Conservation (phyloP, 768 basidiomycete species). For the Naganishia vaughanmartiniae region DNA sequence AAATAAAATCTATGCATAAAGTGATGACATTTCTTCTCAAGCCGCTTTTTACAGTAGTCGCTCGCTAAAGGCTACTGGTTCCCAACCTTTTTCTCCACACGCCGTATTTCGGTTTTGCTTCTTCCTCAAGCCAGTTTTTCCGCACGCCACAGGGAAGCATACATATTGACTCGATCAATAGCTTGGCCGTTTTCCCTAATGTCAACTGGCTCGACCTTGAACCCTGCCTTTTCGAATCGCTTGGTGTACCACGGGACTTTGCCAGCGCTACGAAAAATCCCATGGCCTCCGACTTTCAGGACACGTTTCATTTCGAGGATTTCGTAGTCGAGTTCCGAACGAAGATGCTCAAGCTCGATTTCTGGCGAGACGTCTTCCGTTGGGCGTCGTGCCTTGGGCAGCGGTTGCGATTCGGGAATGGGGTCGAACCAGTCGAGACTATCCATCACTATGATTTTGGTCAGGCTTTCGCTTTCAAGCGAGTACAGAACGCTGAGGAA, state of each 20-base stretch:
- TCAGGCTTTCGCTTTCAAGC: conserved; percentile 58
- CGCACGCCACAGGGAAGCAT: conserved; percentile 40
- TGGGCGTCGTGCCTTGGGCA: conserved; percentile 30
- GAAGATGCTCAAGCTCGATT: conserved; percentile 45
- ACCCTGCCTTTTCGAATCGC: conserved; percentile 60
- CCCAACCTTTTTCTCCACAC: not conserved
- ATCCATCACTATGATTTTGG: conserved; percentile 70
- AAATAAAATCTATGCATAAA: not conserved
- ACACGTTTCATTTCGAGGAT: conserved; percentile 61
- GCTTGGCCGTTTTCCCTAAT: conserved; percentile 59
- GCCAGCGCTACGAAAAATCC: conserved; percentile 67
- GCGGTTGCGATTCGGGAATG: conserved; percentile 41
- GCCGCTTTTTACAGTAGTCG: not conserved
- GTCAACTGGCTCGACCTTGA: conserved; percentile 59
- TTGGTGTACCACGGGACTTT: conserved; percentile 67
- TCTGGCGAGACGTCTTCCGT: conserved; percentile 59
- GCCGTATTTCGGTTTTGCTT: not conserved
- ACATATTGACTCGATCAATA: conserved; percentile 72
- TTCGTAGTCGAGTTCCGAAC: conserved; percentile 60
- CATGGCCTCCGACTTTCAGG: conserved; percentile 61
- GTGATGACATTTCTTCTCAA: not conserved
- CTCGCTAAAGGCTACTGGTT: not conserved
- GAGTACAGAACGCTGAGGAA: conserved; percentile 56
- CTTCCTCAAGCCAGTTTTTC: conserved; percentile 11
- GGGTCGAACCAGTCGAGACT: conserved; percentile 57